A percentile compares a stretch with the other conserved stretches of the same genome.
Evolutionary conservation across 768 basidiomycete genomes (phyloP).

Genomic region (Boletus speciosus): DNA sequence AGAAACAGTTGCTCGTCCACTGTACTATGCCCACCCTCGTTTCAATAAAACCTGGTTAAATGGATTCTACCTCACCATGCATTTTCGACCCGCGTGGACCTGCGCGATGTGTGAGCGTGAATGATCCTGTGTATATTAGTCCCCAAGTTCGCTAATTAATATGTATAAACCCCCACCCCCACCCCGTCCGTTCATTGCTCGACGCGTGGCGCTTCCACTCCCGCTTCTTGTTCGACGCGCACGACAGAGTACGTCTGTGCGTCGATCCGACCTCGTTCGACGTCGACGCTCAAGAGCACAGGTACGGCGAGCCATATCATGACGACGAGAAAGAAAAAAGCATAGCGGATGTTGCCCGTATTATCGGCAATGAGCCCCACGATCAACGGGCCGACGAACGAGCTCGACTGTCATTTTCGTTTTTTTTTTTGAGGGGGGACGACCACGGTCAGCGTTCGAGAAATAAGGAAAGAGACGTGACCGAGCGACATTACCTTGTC

Average conservation of each 20-base stretch:
- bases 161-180: neutral
- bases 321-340: slow-evolving; percentile 80
- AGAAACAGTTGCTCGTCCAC: slow-evolving; percentile 3
- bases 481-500: slow-evolving; percentile 59
- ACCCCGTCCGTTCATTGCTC: neutral
- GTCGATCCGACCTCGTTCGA: slow-evolving; percentile 58
- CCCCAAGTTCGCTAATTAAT: neutral
- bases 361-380: slow-evolving; percentile 85
- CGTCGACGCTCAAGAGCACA: slow-evolving; percentile 65
- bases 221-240: neutral
- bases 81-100: neutral
- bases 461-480: neutral
- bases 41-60: neutral
- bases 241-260: slow-evolving; percentile 35
- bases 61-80: neutral
- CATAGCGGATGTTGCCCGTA: slow-evolving; percentile 89
- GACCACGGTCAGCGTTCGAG: neutral
- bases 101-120: neutral
- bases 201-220: neutral
- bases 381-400: slow-evolving; percentile 86
- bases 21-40: neutral
- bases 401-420: slow-evolving; percentile 59
- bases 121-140: neutral
- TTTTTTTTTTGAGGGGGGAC: too few species aligned
- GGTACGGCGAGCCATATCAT: slow-evolving; percentile 85